A percentile compares a stretch with the other conserved stretches of the same genome.
Evolutionary conservation across 176 grass and related monocot genomes (phyloP).

Genomic region (Puya raimondii): DNA sequence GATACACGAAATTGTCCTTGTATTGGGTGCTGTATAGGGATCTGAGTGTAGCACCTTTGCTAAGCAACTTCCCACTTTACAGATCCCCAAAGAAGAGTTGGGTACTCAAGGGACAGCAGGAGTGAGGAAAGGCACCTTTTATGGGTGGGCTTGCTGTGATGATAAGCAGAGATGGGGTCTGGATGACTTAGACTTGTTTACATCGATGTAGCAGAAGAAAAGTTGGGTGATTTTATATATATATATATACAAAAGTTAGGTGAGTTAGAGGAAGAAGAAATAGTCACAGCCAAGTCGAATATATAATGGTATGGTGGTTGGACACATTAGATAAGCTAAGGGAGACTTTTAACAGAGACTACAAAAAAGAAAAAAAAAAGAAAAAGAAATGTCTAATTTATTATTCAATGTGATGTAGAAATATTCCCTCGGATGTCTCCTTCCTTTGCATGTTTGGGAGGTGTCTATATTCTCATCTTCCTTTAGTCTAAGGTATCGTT

Average conservation of each 20-base stretch:
- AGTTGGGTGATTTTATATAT: background rate
- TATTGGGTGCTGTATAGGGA: constrained; percentile 1
- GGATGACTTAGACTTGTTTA: constrained; percentile 4
- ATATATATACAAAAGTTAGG: background rate
- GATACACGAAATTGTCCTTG: background rate
- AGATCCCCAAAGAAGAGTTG: constrained; percentile 16
- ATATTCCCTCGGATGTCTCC: background rate
- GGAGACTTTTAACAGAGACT: background rate
- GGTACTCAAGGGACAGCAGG: constrained; percentile 10
- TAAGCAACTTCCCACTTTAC: constrained; percentile 15
- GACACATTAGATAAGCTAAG: background rate
- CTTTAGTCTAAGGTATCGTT: no score
- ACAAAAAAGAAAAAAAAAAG: background rate
- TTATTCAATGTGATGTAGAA: background rate
- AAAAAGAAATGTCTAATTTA: background rate
- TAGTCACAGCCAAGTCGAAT: background rate
- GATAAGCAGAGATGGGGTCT: constrained; percentile 7
- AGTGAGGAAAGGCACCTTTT: constrained; percentile 15
- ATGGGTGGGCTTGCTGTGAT: constrained; percentile 11
- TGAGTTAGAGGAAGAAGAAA: background rate
- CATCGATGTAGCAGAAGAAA: constrained; percentile 1
- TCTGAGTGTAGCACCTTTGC: constrained; percentile 17
- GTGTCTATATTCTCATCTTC: no score
- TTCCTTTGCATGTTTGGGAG: no score
- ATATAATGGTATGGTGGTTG: background rate